A percentile compares a stretch with the other conserved stretches of the same genome.
Conservation (phyloP, 1,284 basidiomycete genomes). For the Microbotryum scabiosae region DNA sequence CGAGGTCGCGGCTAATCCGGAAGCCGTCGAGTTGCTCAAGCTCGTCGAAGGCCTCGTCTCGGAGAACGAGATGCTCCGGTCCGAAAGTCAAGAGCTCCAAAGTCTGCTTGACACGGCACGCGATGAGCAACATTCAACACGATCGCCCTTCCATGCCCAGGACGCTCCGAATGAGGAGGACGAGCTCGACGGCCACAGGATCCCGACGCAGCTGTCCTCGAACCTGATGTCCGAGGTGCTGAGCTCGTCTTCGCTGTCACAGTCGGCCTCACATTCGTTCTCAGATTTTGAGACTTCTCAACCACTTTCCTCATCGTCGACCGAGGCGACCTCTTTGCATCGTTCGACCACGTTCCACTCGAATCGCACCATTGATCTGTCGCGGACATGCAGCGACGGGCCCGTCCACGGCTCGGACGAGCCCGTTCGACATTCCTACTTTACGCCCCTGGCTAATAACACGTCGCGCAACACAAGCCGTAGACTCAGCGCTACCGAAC, state of each 20-base stretch:
- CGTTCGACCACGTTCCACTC: neutral
- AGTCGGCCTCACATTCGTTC: neutral
- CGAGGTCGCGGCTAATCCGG: neutral
- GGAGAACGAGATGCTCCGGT: conserved; percentile 31
- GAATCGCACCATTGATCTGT: too few species aligned
- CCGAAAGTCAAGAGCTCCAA: conserved; percentile 30
- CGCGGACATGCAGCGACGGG: too few species aligned
- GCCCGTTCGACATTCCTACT: too few species aligned
- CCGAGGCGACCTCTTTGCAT: conserved; percentile 7
- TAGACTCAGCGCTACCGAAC: neutral
- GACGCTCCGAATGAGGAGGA: conserved; percentile 10
- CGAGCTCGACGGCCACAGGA: conserved; percentile 11
- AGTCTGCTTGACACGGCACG: conserved; percentile 23
- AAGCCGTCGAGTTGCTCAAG: conserved; percentile 26
- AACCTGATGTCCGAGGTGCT: conserved; percentile 9
- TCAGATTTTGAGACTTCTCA: conserved; percentile 13
- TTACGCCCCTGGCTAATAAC: too few species aligned
- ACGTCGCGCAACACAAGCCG: neutral
- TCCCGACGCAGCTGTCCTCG: neutral
- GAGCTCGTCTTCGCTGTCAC: conserved; percentile 13
- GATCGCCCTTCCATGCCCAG: neutral
- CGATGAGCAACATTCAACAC: neutral
- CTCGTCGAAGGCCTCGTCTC: conserved; percentile 28
- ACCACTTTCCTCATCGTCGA: conserved; percentile 6
- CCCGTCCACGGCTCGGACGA: too few species aligned